phyloP scores from a whole-genome alignment of 2,329 filamentous ascomycete species.

The Talaromyces atroroseus region DNA sequence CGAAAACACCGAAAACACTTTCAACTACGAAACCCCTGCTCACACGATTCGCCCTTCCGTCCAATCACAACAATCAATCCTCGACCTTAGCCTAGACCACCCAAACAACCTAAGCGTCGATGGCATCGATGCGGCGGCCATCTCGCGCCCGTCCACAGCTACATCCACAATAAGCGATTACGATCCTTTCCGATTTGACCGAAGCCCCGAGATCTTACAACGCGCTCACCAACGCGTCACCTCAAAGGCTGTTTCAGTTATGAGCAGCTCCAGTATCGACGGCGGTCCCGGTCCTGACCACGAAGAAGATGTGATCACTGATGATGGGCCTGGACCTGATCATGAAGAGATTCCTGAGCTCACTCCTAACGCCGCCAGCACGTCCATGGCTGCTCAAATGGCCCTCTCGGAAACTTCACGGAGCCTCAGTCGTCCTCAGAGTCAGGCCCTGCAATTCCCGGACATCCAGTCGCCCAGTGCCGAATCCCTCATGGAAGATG shows the following conservation, averaged over 20 bases:
- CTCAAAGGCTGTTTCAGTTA: constrained; percentile 47
- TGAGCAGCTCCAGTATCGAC: constrained; percentile 32
- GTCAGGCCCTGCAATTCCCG: constrained; percentile 29
- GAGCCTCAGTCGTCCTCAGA: constrained; percentile 1
- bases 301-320: constrained; percentile 32
- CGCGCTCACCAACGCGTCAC: constrained; percentile 32
- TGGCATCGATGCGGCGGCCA: constrained; percentile 1
- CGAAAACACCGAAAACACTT: not conserved
- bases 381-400: constrained; percentile 8
- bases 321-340: constrained; percentile 10
- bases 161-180: constrained; percentile 35
- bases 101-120: constrained; percentile 17
- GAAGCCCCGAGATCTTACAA: constrained; percentile 16
- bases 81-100: constrained; percentile 16
- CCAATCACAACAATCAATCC: constrained; percentile 13
- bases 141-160: constrained; percentile 36
- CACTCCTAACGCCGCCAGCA: not conserved
- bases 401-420: not conserved
- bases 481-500: constrained; percentile 34
- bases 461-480: constrained; percentile 33
- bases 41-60: constrained; percentile 29
- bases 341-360: constrained; percentile 11
- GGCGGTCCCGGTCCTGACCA: constrained; percentile 50
- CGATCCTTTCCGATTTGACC: constrained; percentile 40
- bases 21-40: constrained; percentile 19